phyloP scores from a whole-genome alignment of 192 early-diverging fungal species.

The Mortierella antarctica region DNA sequence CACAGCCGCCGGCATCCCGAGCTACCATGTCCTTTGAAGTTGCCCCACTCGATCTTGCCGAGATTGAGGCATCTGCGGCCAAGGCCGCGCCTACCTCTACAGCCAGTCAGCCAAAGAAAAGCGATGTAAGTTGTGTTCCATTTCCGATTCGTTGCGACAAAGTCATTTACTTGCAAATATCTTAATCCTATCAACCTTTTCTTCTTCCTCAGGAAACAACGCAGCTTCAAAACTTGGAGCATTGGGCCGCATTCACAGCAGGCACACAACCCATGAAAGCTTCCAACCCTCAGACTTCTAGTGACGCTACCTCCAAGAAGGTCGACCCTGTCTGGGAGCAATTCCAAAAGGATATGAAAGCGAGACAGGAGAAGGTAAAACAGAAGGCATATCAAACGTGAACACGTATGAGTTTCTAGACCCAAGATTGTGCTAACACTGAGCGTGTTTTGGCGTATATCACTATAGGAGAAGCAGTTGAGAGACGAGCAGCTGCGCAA shows the following conservation, averaged over 20 bases:
- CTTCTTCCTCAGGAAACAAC: constrained; percentile 4
- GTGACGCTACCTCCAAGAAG: neutral
- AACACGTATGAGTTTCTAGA: neutral
- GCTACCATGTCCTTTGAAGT: constrained; percentile 44
- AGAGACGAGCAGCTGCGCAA: constrained; percentile 29
- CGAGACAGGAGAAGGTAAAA: constrained; percentile 37
- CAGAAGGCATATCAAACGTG: too few relatives aligned
- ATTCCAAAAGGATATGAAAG: constrained; percentile 38
- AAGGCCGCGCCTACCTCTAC: neutral
- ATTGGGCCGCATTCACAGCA: constrained; percentile 36
- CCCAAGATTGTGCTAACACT: neutral
- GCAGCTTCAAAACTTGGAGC: constrained; percentile 40
- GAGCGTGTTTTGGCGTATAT: neutral
- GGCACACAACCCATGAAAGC: constrained; percentile 11
- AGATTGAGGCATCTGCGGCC: constrained; percentile 1
- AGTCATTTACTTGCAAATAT: neutral
- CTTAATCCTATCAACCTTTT: neutral
- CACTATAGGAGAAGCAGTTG: constrained; percentile 27
- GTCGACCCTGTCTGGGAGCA: constrained; percentile 31
- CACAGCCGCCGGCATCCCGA: constrained; percentile 3
- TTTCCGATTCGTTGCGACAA: neutral
- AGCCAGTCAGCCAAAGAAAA: constrained; percentile 4
- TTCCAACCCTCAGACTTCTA: constrained; percentile 7
- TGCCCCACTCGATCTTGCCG: constrained; percentile 30
- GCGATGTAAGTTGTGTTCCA: constrained; percentile 18